Evolutionary conservation across 495 filamentous ascomycete species (phyloP).

Genomic region (Aeminium ludgeri): DNA sequence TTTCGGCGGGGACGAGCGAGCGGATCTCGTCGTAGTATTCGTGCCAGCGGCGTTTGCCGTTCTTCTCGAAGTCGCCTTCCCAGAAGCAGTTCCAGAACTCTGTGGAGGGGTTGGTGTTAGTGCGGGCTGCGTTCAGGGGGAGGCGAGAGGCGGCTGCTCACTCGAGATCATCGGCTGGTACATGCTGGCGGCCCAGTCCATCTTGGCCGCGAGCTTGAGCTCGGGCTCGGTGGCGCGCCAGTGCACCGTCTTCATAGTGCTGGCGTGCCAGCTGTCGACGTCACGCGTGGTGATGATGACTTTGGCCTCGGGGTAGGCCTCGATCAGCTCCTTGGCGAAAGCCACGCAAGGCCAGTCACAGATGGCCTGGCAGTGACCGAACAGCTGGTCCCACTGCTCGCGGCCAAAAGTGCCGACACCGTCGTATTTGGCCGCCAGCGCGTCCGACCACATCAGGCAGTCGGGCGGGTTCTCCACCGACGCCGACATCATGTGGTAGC

Average conservation of each 20-base stretch:
- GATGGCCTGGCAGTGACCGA: slow-evolving; percentile 49
- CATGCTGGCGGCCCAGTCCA: slow-evolving; percentile 22
- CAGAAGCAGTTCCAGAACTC: slow-evolving; percentile 22
- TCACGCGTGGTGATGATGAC: slow-evolving; percentile 47
- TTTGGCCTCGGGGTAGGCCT: slow-evolving; percentile 54
- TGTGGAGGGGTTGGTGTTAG: slow-evolving; percentile 5
- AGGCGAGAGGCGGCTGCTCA: slow-evolving; percentile 3
- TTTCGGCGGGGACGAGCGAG: slow-evolving; percentile 28
- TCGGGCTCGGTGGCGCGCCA: slow-evolving; percentile 24
- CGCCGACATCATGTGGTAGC: slow-evolving; percentile 52
- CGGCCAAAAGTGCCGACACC: slow-evolving; percentile 42
- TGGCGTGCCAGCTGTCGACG: slow-evolving; percentile 41
- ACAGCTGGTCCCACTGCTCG: slow-evolving; percentile 49
- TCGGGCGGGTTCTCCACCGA: slow-evolving; percentile 44
- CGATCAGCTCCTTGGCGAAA: slow-evolving; percentile 50
- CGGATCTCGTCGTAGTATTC: slow-evolving; percentile 22
- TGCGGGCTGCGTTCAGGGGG: neutral
- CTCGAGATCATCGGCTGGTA: slow-evolving; percentile 23
- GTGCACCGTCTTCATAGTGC: slow-evolving; percentile 25
- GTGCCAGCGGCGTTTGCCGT: slow-evolving; percentile 19
- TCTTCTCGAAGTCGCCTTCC: slow-evolving; percentile 21
- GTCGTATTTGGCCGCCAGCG: slow-evolving; percentile 47
- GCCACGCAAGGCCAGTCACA: slow-evolving; percentile 50
- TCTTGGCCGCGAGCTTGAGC: slow-evolving; percentile 18
- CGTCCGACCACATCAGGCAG: slow-evolving; percentile 46